These are phyloP conservation scores for Moniliophthora roreri DNA, from an alignment of 1,284 basidiomycete genomes.

Conservation along the genomic window DNA sequence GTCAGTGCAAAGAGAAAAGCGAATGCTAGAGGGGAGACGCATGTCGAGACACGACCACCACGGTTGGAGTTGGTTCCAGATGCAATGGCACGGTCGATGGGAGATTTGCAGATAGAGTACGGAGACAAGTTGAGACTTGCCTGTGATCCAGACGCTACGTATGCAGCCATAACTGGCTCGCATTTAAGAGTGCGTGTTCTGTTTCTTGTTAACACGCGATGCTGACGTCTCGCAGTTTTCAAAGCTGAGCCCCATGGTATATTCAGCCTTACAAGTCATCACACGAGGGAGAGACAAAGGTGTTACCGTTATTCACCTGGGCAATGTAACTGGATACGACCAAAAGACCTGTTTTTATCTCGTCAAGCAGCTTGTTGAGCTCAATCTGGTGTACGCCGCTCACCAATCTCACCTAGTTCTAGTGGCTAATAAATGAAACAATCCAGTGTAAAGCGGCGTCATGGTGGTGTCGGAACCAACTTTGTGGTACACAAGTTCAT, in stretches of 20 bases:
- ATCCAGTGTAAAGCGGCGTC: slow-evolving; percentile 68
- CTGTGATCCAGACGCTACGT: slow-evolving; percentile 70
- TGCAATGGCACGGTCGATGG: slow-evolving; percentile 49
- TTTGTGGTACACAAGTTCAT: slow-evolving; percentile 79
- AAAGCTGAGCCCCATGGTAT: slow-evolving; percentile 81
- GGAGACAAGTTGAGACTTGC: slow-evolving; percentile 71
- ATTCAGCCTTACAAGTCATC: slow-evolving; percentile 83
- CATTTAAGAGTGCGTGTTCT: slow-evolving; percentile 64
- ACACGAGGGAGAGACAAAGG: slow-evolving; percentile 78
- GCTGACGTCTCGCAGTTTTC: slow-evolving; percentile 50
- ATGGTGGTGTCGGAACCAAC: slow-evolving; percentile 74
- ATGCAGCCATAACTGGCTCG: slow-evolving; percentile 79
- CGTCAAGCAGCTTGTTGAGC: slow-evolving; percentile 68
- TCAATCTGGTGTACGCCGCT: slow-evolving; percentile 70
- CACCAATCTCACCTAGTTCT: background rate
- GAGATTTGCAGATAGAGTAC: slow-evolving; percentile 53
- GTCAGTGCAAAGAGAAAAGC: slow-evolving; percentile 62
- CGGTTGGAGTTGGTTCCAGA: slow-evolving; percentile 54
- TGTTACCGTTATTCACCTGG: slow-evolving; percentile 76
- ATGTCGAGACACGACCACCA: slow-evolving; percentile 38
- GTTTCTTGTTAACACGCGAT: slow-evolving; percentile 9
- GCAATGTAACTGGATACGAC: slow-evolving; percentile 79
- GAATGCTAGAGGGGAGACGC: slow-evolving; percentile 51
- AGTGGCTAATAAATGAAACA: slow-evolving; percentile 5
- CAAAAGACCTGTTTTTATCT: slow-evolving; percentile 90